A percentile compares a stretch with the other conserved stretches of the same genome.
Evolutionary conservation across 768 basidiomycete genomes (phyloP).

Genomic region (Suillus alpinus): DNA sequence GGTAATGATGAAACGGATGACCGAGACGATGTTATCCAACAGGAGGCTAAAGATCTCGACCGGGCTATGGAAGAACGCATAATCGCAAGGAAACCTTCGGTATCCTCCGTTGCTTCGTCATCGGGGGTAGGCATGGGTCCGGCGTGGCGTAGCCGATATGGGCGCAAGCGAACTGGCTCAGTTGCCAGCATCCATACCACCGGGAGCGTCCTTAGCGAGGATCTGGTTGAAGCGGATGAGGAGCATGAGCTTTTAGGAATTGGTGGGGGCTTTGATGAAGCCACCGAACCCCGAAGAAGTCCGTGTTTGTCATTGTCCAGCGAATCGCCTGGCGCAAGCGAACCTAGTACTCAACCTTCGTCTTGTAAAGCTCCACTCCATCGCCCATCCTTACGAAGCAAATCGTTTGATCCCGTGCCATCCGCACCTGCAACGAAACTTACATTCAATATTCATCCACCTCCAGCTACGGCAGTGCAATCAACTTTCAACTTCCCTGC

Average conservation of each 20-base stretch:
- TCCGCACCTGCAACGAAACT: slow-evolving; percentile 60
- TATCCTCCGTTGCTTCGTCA: slow-evolving; percentile 56
- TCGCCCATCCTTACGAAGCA: slow-evolving; percentile 8
- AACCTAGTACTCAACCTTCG: slow-evolving; percentile 23
- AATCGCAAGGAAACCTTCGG: slow-evolving; percentile 69
- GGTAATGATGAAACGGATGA: slow-evolving; percentile 44
- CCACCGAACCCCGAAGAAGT: slow-evolving; percentile 32
- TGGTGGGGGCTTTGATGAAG: slow-evolving; percentile 58
- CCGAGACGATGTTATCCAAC: slow-evolving; percentile 56
- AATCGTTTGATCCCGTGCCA: slow-evolving; percentile 33
- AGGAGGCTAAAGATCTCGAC: slow-evolving; percentile 80
- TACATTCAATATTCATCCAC: slow-evolving; percentile 47
- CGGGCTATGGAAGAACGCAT: slow-evolving; percentile 86
- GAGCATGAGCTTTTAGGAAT: slow-evolving; percentile 69
- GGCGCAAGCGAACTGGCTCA: slow-evolving; percentile 71
- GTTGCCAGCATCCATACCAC: slow-evolving; percentile 67
- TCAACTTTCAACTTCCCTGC: slow-evolving; percentile 46
- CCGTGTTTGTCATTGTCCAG: slow-evolving; percentile 29
- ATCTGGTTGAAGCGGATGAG: slow-evolving; percentile 81
- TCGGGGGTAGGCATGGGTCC: slow-evolving; percentile 62
- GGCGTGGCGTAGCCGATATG: slow-evolving; percentile 64
- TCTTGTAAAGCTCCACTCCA: slow-evolving; percentile 4
- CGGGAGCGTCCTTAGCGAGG: slow-evolving; percentile 72
- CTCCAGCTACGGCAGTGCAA: slow-evolving; percentile 51
- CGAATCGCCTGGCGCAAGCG: slow-evolving; percentile 34